A percentile compares a stretch with the other conserved stretches of the same genome.
phyloP scores from a whole-genome alignment of 2,329 filamentous ascomycete species.

The Metarhizium album region DNA sequence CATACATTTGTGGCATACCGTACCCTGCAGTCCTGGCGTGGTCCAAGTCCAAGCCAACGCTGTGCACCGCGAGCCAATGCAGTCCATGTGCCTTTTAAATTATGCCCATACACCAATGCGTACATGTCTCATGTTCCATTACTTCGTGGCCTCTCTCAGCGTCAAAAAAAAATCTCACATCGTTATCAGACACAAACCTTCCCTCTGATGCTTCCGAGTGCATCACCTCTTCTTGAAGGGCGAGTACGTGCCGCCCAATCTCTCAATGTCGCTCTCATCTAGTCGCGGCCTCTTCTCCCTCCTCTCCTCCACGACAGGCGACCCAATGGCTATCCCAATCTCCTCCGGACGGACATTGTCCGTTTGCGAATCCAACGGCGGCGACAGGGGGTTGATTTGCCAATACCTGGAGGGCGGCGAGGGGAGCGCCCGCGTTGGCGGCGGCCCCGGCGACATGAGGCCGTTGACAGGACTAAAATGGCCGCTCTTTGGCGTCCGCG shows the following conservation, averaged over 20 bases:
- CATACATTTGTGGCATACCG: too few relatives aligned
- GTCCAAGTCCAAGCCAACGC: neutral
- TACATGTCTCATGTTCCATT: neutral
- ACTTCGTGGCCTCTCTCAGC: neutral
- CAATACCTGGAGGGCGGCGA: slow-evolving; percentile 13
- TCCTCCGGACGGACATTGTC: slow-evolving; percentile 1
- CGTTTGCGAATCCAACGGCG: neutral
- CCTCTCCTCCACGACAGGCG: neutral
- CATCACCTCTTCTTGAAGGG: slow-evolving; percentile 1
- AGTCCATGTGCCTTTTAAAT: neutral
- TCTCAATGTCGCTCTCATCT: slow-evolving; percentile 12
- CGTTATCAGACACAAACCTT: neutral
- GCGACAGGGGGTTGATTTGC: slow-evolving; percentile 4
- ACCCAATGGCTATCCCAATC: slow-evolving; percentile 5
- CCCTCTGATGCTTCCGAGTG: neutral
- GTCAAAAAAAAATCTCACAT: neutral
- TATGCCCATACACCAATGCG: neutral
- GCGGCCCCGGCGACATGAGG: slow-evolving; percentile 25
- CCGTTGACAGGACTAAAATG: neutral
- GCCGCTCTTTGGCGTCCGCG: neutral
- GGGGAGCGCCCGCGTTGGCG: slow-evolving; percentile 33
- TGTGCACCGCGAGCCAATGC: neutral
- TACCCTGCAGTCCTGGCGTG: neutral
- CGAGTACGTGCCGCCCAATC: slow-evolving; percentile 6
- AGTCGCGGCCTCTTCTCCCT: slow-evolving; percentile 11